Conservation (phyloP, 1,139 yeast species). For the Taiozyma sp. region DNA sequence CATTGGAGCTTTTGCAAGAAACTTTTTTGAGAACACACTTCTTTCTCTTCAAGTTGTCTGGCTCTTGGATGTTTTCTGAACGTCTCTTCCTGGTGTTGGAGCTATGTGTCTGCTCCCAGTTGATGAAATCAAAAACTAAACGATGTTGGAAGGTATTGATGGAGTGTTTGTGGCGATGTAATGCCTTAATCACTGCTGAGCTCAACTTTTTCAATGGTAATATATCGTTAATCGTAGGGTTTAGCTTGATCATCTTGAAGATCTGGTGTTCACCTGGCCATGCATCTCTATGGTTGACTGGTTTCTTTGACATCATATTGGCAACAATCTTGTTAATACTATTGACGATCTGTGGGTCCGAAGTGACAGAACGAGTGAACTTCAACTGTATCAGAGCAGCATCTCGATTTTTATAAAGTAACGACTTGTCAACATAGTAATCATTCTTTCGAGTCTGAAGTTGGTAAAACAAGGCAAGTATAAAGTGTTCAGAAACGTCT, state of each 20-base stretch:
- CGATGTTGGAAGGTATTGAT: background rate
- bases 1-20: too few relatives aligned
- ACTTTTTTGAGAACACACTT: background rate
- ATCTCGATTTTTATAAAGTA: background rate
- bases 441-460: background rate
- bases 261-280: conserved; percentile 3
- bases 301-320: background rate
- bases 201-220: conserved; percentile 1
- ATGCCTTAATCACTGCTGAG: conserved; percentile 21
- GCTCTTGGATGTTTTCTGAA: background rate
- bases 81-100: background rate
- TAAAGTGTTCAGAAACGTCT: background rate
- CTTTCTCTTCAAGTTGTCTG: background rate
- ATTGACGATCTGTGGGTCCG: background rate
- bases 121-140: background rate
- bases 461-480: background rate
- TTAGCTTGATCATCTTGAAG: background rate
- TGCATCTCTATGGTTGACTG: background rate
- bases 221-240: background rate
- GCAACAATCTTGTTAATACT: background rate
- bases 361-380: background rate
- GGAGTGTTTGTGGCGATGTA: background rate
- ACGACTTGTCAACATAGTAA: conserved; percentile 2
- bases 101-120: background rate
- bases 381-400: background rate